phyloP scores from a whole-genome alignment of 805 yeast genomes.

The Saccharomycopsis babjevae region DNA sequence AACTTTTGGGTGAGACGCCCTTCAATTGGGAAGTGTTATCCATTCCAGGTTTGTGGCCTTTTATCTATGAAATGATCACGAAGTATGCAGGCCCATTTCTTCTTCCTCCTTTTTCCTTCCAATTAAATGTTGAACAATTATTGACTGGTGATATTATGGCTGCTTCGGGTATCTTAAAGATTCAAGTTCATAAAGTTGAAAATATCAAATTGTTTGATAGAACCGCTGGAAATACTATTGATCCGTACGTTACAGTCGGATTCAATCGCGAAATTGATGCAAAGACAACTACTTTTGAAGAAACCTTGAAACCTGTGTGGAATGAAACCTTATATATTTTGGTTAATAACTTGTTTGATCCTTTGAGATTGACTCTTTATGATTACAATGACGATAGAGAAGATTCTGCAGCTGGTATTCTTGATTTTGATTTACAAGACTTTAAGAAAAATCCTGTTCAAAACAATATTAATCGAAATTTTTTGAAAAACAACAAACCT shows the following conservation, averaged over 20 bases:
- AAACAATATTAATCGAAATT: constrained; percentile 39
- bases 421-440: constrained; percentile 61
- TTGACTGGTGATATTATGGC: constrained; percentile 74
- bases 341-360: constrained; percentile 69
- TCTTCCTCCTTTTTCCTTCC: constrained; percentile 85
- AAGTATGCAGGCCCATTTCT: constrained; percentile 85
- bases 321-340: constrained; percentile 67
- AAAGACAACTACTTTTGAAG: constrained; percentile 55
- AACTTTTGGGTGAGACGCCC: constrained; percentile 62
- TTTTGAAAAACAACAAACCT: constrained; percentile 73
- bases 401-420: constrained; percentile 72
- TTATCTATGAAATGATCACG: constrained; percentile 75
- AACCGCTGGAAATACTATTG: constrained; percentile 67
- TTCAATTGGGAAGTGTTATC: constrained; percentile 83
- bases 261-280: constrained; percentile 48
- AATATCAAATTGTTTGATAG: constrained; percentile 57
- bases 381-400: constrained; percentile 76
- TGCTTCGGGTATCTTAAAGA: constrained; percentile 76
- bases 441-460: constrained; percentile 45
- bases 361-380: constrained; percentile 57
- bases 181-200: constrained; percentile 57
- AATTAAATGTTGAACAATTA: constrained; percentile 83
- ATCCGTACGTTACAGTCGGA: constrained; percentile 78
- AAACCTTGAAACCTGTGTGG: constrained; percentile 70
- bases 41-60: constrained; percentile 77